Evolutionary conservation across 2,329 filamentous ascomycete species (phyloP).

Genomic region (Helotiales sp.): DNA sequence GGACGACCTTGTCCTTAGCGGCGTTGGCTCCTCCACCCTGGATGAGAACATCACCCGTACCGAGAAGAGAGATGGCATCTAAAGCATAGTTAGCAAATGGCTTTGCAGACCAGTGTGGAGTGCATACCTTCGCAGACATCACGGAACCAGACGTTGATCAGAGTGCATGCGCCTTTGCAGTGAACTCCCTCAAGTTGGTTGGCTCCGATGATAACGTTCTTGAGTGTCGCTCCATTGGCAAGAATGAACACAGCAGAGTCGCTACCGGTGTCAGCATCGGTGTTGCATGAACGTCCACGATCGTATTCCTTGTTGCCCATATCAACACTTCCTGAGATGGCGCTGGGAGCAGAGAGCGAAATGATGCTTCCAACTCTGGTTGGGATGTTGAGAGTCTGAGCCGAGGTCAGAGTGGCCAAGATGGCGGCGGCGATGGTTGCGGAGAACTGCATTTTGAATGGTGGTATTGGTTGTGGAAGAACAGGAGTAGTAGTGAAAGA

Average conservation of each 20-base stretch:
- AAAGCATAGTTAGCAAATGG: neutral
- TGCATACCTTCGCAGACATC: conserved; percentile 17
- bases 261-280: conserved; percentile 30
- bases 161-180: conserved; percentile 53
- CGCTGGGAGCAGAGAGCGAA: conserved; percentile 13
- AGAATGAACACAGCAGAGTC: conserved; percentile 57
- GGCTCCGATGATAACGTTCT: conserved; percentile 58
- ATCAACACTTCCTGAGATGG: conserved; percentile 28
- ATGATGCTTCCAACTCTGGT: conserved; percentile 25
- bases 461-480: neutral
- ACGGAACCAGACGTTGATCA: conserved; percentile 36
- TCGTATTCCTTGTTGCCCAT: conserved; percentile 34
- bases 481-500: neutral
- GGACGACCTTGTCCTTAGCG: conserved; percentile 6
- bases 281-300: conserved; percentile 29
- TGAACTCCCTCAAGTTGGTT: conserved; percentile 53
- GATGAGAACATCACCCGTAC: conserved; percentile 4
- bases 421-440: conserved; percentile 25
- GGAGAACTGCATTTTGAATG: conserved; percentile 30
- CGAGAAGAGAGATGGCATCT: neutral
- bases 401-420: conserved; percentile 25
- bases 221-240: conserved; percentile 54
- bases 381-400: conserved; percentile 30
- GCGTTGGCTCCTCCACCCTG: conserved; percentile 8
- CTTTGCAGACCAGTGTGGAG: neutral